A percentile compares a stretch with the other conserved stretches of the same genome.
Evolutionary conservation across 371 early-diverging fungal species (phyloP).

Genomic region (Dichotomocladium elegans): DNA sequence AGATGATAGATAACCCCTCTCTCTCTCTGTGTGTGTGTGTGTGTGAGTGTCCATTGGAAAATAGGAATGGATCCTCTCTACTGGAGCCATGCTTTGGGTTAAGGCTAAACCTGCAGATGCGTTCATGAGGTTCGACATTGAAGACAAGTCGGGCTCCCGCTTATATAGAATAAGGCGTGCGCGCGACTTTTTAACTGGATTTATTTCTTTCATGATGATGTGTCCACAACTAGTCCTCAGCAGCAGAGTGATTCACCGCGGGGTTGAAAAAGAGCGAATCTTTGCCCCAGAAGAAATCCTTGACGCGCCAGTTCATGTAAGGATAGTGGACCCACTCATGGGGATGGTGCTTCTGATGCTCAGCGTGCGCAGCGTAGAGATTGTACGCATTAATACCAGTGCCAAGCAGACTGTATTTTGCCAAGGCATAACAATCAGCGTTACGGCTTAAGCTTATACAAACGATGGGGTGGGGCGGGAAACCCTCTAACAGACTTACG

Average conservation of each 20-base stretch:
- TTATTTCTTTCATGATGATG: too few species aligned
- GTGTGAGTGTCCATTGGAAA: too few species aligned
- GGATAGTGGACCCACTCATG: conserved; percentile 38
- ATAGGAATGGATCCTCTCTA: too few species aligned
- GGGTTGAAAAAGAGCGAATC: conserved; percentile 50
- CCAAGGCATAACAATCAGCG: background rate
- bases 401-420: conserved; percentile 27
- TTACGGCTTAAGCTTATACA: background rate
- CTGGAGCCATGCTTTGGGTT: too few species aligned
- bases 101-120: too few species aligned
- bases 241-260: conserved; percentile 31
- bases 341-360: conserved; percentile 41
- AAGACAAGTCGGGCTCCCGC: too few species aligned
- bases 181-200: too few species aligned
- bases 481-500: conserved; percentile 21
- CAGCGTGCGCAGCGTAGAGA: conserved; percentile 30
- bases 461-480: background rate
- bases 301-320: conserved; percentile 42
- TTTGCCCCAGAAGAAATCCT: conserved; percentile 47
- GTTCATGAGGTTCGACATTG: too few species aligned
- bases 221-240: conserved; percentile 4
- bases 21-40: too few species aligned
- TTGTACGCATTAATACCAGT: conserved; percentile 44
- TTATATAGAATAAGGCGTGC: too few species aligned
- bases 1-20: too few species aligned